These are phyloP conservation scores for Kwoniella sp. DNA, from an alignment of 768 basidiomycete species.

Conservation along the genomic window DNA sequence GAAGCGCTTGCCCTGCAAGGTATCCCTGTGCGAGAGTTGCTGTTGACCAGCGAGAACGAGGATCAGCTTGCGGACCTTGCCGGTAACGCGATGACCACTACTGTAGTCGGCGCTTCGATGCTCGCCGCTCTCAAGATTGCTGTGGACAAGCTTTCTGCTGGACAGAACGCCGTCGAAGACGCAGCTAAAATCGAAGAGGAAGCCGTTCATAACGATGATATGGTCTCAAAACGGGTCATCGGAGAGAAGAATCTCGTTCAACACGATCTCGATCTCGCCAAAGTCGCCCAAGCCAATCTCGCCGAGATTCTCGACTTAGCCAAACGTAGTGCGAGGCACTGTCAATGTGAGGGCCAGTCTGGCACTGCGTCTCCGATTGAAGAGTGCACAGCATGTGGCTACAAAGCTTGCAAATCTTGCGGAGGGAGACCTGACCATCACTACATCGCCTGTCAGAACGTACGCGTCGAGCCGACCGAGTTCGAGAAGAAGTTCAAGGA, in stretches of 20 bases:
- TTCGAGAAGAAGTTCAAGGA: constrained; percentile 80
- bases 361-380: constrained; percentile 71
- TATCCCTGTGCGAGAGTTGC: constrained; percentile 84
- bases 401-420: constrained; percentile 79
- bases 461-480: constrained; percentile 70
- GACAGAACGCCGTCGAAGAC: constrained; percentile 69
- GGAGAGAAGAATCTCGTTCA: constrained; percentile 71
- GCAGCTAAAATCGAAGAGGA: constrained; percentile 65
- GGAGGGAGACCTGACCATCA: constrained; percentile 90
- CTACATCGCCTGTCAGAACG: constrained; percentile 60
- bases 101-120: constrained; percentile 89
- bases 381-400: constrained; percentile 74
- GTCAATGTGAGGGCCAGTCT: constrained; percentile 85
- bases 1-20: constrained; percentile 94
- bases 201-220: constrained; percentile 62
- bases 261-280: constrained; percentile 71
- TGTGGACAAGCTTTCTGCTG: constrained; percentile 68
- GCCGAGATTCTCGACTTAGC: constrained; percentile 67
- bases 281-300: constrained; percentile 59
- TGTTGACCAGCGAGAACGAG: constrained; percentile 88
- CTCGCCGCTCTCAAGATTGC: constrained; percentile 75
- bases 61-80: constrained; percentile 92
- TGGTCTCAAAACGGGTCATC: constrained; percentile 64
- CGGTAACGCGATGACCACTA: constrained; percentile 97
- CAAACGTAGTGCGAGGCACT: constrained; percentile 72